Percentiles rank a stretch among this genome's conserved stretches.
Evolutionary conservation across 2,329 filamentous ascomycete genomes (phyloP).

Genomic region (Diaporthe amygdali): DNA sequence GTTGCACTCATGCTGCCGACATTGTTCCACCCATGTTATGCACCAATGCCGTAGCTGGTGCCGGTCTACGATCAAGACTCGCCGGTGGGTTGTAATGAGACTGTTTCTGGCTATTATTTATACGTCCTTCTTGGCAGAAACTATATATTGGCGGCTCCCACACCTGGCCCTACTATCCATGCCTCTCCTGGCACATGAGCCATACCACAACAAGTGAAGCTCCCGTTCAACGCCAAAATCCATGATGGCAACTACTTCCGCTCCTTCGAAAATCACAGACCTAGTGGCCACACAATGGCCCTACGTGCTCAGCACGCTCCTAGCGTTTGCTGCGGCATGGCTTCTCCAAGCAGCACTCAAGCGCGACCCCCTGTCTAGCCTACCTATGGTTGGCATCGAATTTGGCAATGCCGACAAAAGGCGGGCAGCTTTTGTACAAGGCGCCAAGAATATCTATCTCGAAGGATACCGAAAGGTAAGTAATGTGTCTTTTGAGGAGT

Average conservation of each 20-base stretch:
- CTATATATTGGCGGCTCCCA: not conserved
- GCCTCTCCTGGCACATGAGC: not conserved
- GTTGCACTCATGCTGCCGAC: not conserved
- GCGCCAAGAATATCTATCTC: conserved; percentile 32
- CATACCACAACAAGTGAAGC: not conserved
- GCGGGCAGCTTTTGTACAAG: conserved; percentile 31
- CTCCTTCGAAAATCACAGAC: not conserved
- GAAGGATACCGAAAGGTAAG: conserved; percentile 37
- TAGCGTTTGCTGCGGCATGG: conserved; percentile 17
- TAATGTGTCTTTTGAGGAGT: no score
- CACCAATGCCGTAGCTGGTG: not conserved
- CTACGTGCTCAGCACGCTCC: conserved; percentile 8
- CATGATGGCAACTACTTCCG: conserved; percentile 6
- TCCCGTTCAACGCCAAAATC: not conserved
- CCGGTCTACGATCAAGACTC: not conserved
- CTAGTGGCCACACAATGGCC: conserved; percentile 16
- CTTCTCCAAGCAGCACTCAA: conserved; percentile 19
- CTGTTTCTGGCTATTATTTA: not conserved
- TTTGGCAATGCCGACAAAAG: conserved; percentile 33
- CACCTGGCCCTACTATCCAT: not conserved
- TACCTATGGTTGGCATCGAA: conserved; percentile 35
- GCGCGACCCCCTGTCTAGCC: conserved; percentile 26
- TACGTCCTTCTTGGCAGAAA: not conserved
- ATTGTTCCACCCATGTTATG: not conserved
- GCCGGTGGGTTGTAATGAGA: not conserved